Conservation (phyloP, 2,329 filamentous ascomycete species). For the Fusarium sp. region DNA sequence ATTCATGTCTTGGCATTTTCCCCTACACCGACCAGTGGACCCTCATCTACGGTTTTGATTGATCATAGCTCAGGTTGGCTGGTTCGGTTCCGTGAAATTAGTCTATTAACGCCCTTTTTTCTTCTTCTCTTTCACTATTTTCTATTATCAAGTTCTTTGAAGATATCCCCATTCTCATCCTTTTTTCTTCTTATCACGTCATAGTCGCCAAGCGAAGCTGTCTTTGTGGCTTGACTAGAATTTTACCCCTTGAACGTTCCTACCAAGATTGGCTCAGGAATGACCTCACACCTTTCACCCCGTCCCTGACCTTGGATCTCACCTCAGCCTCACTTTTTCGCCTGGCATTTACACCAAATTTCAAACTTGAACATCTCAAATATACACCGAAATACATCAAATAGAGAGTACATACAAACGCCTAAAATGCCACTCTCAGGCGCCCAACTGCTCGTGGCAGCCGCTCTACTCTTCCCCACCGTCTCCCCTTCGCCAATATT, state of each 20-base stretch:
- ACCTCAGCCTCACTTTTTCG: background rate
- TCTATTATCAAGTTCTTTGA: background rate
- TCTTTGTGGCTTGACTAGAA: conserved; percentile 8
- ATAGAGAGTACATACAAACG: background rate
- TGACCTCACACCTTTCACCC: conserved; percentile 32
- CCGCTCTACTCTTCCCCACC: conserved; percentile 39
- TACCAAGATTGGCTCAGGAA: conserved; percentile 16
- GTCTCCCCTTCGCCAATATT: conserved; percentile 40
- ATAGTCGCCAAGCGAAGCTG: conserved; percentile 5
- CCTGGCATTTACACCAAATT: conserved; percentile 6
- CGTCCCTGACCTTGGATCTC: background rate
- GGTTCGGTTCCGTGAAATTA: conserved; percentile 23
- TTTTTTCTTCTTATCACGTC: background rate
- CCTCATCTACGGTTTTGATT: conserved; percentile 7
- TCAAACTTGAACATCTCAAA: background rate
- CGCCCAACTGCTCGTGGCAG: conserved; percentile 46
- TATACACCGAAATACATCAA: background rate
- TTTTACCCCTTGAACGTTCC: conserved; percentile 13
- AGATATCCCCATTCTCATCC: background rate
- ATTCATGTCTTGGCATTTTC: conserved; percentile 17
- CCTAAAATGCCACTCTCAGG: conserved; percentile 41
- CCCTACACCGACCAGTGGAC: conserved; percentile 23
- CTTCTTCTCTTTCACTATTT: background rate
- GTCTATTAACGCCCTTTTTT: conserved; percentile 3
- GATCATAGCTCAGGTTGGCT: conserved; percentile 27